Evolutionary conservation across 2,329 filamentous ascomycete genomes (phyloP).

Genomic region (Herpotrichia juniperi): DNA sequence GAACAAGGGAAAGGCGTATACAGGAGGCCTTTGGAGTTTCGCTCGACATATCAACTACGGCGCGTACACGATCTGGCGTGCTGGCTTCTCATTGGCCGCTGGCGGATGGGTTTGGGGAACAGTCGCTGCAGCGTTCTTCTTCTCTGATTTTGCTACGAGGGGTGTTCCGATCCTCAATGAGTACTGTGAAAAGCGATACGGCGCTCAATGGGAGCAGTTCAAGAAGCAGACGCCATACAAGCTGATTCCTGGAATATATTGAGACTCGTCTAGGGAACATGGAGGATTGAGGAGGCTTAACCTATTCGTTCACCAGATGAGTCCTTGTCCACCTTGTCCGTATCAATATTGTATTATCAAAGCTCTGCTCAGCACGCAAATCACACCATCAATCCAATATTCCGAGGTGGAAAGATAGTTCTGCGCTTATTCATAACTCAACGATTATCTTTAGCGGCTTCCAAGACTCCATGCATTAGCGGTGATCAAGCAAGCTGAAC

Average conservation of each 20-base stretch:
- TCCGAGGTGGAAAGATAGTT: neutral
- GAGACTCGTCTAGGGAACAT: neutral
- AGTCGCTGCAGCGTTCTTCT: constrained; percentile 48
- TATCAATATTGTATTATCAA: neutral
- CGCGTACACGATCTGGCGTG: constrained; percentile 59
- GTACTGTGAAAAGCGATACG: constrained; percentile 54
- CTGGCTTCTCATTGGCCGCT: constrained; percentile 55
- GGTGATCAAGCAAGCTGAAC: constrained; percentile 6
- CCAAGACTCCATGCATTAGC: constrained; percentile 6
- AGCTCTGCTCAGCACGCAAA: neutral
- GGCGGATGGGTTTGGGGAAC: constrained; percentile 56
- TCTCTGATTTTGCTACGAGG: constrained; percentile 53
- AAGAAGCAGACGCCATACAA: constrained; percentile 49
- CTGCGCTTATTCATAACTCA: neutral
- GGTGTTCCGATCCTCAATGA: constrained; percentile 56
- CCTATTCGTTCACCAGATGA: neutral
- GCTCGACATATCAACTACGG: constrained; percentile 63
- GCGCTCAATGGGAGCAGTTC: constrained; percentile 47
- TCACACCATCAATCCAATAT: neutral
- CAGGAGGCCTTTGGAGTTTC: constrained; percentile 55
- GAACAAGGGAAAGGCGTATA: constrained; percentile 60
- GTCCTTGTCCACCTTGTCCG: neutral
- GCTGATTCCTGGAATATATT: constrained; percentile 43
- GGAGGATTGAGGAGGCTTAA: neutral
- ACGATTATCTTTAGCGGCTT: neutral